Evolutionary conservation across 768 basidiomycete genomes (phyloP).

Genomic region (Paxillus ammoniavirescens): DNA sequence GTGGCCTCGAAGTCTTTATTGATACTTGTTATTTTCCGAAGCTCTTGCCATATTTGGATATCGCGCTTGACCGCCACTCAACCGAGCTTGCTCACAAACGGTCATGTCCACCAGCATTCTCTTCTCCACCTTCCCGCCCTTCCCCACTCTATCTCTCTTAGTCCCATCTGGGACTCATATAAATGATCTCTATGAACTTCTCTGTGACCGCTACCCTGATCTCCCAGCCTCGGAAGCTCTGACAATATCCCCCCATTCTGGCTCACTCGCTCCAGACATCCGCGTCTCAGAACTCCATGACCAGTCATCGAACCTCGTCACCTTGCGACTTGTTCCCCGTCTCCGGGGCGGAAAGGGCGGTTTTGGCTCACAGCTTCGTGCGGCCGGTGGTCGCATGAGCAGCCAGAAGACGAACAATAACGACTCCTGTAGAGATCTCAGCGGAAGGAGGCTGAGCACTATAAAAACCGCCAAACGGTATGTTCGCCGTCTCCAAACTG

Average conservation of each 20-base stretch:
- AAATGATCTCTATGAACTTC: slow-evolving; percentile 39
- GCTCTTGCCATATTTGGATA: slow-evolving; percentile 11
- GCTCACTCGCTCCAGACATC: slow-evolving; percentile 28
- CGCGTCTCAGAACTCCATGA: slow-evolving; percentile 37
- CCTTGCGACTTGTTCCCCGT: slow-evolving; percentile 70
- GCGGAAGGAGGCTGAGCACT: slow-evolving; percentile 84
- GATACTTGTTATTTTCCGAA: slow-evolving; percentile 17
- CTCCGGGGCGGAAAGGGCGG: slow-evolving; percentile 94
- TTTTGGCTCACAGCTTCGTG: slow-evolving; percentile 93
- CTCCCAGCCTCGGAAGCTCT: slow-evolving; percentile 44
- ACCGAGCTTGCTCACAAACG: neutral
- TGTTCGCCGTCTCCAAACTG: slow-evolving; percentile 20
- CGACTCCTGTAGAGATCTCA: slow-evolving; percentile 92
- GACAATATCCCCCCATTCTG: slow-evolving; percentile 39
- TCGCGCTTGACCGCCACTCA: neutral
- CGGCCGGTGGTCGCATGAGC: slow-evolving; percentile 97
- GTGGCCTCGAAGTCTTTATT: slow-evolving; percentile 7
- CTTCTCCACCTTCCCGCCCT: slow-evolving; percentile 60
- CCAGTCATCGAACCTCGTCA: slow-evolving; percentile 43
- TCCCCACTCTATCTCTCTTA: slow-evolving; percentile 51
- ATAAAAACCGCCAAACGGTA: slow-evolving; percentile 96
- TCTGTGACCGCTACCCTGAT: slow-evolving; percentile 46
- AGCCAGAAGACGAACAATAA: slow-evolving; percentile 94
- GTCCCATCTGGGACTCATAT: slow-evolving; percentile 42
- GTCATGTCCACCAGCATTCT: slow-evolving; percentile 52